These are phyloP conservation scores for Lonicera japonica DNA, from an alignment of 129 eudicot genomes.

Conservation along the genomic window DNA sequence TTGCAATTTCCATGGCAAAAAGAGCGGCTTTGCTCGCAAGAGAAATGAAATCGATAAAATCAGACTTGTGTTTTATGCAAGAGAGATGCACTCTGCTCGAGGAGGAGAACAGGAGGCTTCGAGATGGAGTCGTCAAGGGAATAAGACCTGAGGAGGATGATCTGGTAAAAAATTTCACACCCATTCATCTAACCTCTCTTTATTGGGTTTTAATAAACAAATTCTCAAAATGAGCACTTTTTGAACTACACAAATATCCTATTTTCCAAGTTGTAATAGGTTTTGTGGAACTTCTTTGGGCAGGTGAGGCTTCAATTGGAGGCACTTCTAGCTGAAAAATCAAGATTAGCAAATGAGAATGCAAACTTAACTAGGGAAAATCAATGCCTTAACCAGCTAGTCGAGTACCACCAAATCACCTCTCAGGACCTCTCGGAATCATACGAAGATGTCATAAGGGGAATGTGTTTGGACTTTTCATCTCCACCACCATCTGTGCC, in stretches of 20 bases:
- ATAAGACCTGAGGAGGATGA: conserved; percentile 85
- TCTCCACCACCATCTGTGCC: conserved; percentile 41
- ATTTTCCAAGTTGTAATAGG: too few relatives aligned
- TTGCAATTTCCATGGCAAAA: conserved; percentile 84
- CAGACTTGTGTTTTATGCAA: conserved; percentile 75
- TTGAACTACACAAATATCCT: too few relatives aligned
- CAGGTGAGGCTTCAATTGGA: conserved; percentile 96
- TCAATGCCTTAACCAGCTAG: conserved; percentile 78
- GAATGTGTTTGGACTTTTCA: conserved; percentile 65
- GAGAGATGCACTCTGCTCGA: conserved; percentile 74
- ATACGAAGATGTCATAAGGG: conserved; percentile 53
- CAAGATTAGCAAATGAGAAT: conserved; percentile 83
- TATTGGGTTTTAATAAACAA: too few relatives aligned
- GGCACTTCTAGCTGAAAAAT: conserved; percentile 86
- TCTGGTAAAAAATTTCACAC: conserved; percentile 40
- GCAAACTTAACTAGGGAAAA: conserved; percentile 78
- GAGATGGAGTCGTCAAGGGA: conserved; percentile 70
- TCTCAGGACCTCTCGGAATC: conserved; percentile 57
- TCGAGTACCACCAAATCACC: conserved; percentile 85
- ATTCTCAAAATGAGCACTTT: too few relatives aligned
- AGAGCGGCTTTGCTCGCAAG: conserved; percentile 63
- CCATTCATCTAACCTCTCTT: too few relatives aligned
- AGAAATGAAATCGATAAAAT: conserved; percentile 79
- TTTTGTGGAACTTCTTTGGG: not conserved
- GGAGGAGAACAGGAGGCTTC: conserved; percentile 76